Evolutionary conservation across 306 rosid genomes (phyloP).

Genomic region (Benincasa hispida): DNA sequence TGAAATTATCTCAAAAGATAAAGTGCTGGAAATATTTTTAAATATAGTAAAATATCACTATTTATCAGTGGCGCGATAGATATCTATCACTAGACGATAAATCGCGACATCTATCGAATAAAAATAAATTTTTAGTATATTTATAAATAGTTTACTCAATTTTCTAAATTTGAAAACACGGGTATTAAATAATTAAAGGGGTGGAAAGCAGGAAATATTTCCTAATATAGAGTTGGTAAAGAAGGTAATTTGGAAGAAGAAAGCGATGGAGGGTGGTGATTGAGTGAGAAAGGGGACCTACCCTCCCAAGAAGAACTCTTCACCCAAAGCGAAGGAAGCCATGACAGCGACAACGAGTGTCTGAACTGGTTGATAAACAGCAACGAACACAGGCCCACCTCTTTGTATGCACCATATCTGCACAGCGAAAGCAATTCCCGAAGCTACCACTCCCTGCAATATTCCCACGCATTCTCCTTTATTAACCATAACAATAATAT

Average conservation of each 20-base stretch:
- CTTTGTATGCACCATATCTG: conserved; percentile 59
- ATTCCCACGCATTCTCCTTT: neutral
- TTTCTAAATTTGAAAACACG: no score
- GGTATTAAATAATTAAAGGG: no score
- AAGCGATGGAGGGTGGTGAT: neutral
- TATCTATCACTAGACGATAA: no score
- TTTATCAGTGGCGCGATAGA: no score
- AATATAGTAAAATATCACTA: no score
- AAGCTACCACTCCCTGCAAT: conserved; percentile 58
- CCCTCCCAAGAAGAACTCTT: conserved; percentile 95
- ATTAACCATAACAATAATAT: no score
- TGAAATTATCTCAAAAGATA: no score
- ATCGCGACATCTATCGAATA: no score
- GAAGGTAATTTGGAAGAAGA: neutral
- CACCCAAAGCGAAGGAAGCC: conserved; percentile 93
- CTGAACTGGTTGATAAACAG: conserved; percentile 98
- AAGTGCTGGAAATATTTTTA: no score
- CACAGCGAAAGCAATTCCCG: conserved; percentile 52
- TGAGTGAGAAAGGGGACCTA: conserved; percentile 16
- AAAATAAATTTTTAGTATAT: no score
- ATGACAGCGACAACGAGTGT: conserved; percentile 88
- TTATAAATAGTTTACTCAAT: no score
- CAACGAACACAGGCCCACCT: conserved; percentile 91
- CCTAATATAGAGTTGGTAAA: no score
- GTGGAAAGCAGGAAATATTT: neutral